These are phyloP conservation scores for Polysphondylium violaceum DNA, from an alignment of 78 protist genomes.

Conservation along the genomic window DNA sequence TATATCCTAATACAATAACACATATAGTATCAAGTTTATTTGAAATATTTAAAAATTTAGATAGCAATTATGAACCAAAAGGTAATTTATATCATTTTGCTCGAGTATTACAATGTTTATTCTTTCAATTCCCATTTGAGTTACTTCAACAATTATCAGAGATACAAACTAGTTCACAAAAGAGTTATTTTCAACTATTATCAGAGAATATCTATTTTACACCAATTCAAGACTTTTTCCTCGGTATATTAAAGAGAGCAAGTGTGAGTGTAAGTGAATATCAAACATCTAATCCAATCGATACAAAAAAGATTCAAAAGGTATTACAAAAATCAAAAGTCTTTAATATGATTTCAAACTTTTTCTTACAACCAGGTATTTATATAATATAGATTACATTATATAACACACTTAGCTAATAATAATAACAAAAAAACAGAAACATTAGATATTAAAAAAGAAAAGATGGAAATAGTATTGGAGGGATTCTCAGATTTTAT, in stretches of 20 bases:
- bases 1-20: not conserved
- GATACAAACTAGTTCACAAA: conserved; percentile 6
- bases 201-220: conserved; percentile 12
- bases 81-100: conserved; percentile 57
- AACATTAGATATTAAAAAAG: conserved; percentile 7
- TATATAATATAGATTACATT: not conserved
- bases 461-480: not conserved
- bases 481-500: conserved; percentile 61
- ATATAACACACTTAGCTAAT: not conserved
- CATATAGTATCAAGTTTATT: conserved; percentile 30
- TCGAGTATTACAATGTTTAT: conserved; percentile 36
- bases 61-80: not conserved
- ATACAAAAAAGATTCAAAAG: conserved; percentile 66
- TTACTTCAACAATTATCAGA: conserved; percentile 35
- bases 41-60: conserved; percentile 39
- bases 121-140: conserved; percentile 36
- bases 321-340: conserved; percentile 49
- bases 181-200: conserved; percentile 46
- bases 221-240: conserved; percentile 46
- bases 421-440: not conserved
- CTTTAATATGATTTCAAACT: conserved; percentile 6
- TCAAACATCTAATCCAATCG: conserved; percentile 67
- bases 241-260: conserved; percentile 45
- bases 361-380: conserved; percentile 15
- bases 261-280: conserved; percentile 49